phyloP scores from a whole-genome alignment of 495 filamentous ascomycete genomes.

The Aspergillus steynii region DNA sequence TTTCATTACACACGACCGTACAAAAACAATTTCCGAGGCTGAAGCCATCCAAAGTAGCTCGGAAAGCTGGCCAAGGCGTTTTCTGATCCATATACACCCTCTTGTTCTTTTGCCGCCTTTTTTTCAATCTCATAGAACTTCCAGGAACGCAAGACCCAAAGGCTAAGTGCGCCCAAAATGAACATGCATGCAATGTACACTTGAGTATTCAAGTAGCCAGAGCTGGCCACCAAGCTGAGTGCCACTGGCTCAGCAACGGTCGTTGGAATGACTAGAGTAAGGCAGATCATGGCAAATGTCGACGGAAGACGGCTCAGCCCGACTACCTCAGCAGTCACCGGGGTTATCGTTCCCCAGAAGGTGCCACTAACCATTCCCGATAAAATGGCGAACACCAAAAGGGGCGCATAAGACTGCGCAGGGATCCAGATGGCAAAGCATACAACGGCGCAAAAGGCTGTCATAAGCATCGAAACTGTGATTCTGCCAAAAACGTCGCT shows the following conservation, averaged over 20 bases:
- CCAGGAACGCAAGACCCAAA: constrained; percentile 49
- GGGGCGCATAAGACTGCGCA: constrained; percentile 56
- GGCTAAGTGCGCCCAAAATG: constrained; percentile 50
- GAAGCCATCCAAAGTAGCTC: constrained; percentile 13
- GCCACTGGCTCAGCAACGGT: constrained; percentile 71
- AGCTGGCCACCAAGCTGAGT: constrained; percentile 53
- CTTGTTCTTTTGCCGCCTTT: constrained; percentile 15
- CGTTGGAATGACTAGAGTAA: constrained; percentile 62
- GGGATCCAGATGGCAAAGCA: constrained; percentile 71
- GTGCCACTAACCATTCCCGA: constrained; percentile 65
- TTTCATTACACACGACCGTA: constrained; percentile 10
- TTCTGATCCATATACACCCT: background rate
- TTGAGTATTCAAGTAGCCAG: constrained; percentile 59
- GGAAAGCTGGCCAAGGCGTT: constrained; percentile 6
- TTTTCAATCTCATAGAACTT: constrained; percentile 21
- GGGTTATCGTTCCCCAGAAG: constrained; percentile 68
- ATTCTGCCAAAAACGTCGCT: constrained; percentile 68
- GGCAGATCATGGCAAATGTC: constrained; percentile 63
- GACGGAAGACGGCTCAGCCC: constrained; percentile 61
- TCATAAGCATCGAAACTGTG: constrained; percentile 63
- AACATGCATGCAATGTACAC: constrained; percentile 64
- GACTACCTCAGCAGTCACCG: constrained; percentile 69
- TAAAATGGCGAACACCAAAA: constrained; percentile 66
- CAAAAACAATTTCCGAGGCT: constrained; percentile 13
- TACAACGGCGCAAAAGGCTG: constrained; percentile 58